phyloP scores from a whole-genome alignment of 1,284 basidiomycete genomes.

The Boletus hoseneyae region DNA sequence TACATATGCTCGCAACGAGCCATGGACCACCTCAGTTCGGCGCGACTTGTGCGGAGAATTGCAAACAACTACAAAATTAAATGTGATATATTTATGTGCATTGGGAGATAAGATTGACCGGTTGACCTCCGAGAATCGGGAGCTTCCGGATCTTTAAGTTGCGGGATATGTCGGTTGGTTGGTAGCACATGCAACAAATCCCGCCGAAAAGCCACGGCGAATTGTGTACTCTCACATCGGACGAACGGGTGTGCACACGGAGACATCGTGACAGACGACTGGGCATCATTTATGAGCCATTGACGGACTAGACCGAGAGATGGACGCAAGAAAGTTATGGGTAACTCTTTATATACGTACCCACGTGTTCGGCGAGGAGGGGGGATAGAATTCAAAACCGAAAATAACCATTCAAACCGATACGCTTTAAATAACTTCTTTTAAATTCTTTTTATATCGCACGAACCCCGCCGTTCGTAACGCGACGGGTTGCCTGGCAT shows the following conservation, averaged over 20 bases:
- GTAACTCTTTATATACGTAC: background rate
- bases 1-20: too few species aligned
- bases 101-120: too few species aligned
- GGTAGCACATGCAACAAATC: background rate
- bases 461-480: background rate
- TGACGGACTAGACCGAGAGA: background rate
- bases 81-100: background rate
- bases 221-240: background rate
- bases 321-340: background rate
- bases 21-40: background rate
- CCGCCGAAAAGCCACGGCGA: background rate
- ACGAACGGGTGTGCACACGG: background rate
- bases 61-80: background rate
- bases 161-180: too few species aligned
- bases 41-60: background rate
- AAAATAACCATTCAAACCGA: constrained; percentile 1
- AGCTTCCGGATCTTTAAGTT: background rate
- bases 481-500: background rate
- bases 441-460: background rate
- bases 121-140: too few species aligned
- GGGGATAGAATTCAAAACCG: background rate
- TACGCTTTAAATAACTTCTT: background rate
- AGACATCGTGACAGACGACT: background rate
- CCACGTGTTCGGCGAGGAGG: background rate
- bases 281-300: background rate